Base-by-base conservation (phyloP, 2,329 filamentous ascomycete species). In the Aspergillus fischeri region DNA sequence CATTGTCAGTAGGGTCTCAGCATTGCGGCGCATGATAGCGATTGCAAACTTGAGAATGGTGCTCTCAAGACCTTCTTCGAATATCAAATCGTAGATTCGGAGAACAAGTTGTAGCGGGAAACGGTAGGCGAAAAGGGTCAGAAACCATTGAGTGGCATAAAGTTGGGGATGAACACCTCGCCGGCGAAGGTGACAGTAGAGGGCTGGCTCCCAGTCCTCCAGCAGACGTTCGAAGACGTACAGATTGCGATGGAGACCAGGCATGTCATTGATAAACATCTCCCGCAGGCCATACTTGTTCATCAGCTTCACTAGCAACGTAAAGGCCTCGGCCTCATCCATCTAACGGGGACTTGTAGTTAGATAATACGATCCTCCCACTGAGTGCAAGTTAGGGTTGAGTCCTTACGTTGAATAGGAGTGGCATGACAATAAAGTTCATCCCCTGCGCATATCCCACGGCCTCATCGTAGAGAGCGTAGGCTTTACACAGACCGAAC, bases 371-470 rank as follows among this genome's bases (percentile, higher is more conserved):
- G 25, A 49, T 25, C 10, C 32, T 14, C 20, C 14, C 20, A 6
- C 20, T 28, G n/a, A 25, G 21, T 17, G 44, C 24, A 42, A 25
- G 53, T 11, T 17, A 25, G 17, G 5, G 10, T 27, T 27, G 32
- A 17, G 29, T 51, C 73, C 86, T 80, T 77, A 90, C 87, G 72
- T 97, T 97, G 78, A 99, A 97, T 1, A 99, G 80, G 20, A 99
- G 75, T 25, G 95, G 94, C 92, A 97, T 97, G 51, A 92, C 90
- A 58, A 99, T 85, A 69, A 99, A 99, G 71, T 97, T 99, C 90
- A 99, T 97, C 70, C 94, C 94, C 74, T 99, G 94, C 0, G 95
- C 93, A 73, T 99, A 99, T 32, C 94, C 93, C 38, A 99, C 94
- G 7, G 83, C 89, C 68, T 96, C 92, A 68, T 99, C 94, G 66